Evolutionary conservation across 192 early-diverging fungal species (phyloP).

Genomic region (Coemansia sp.): DNA sequence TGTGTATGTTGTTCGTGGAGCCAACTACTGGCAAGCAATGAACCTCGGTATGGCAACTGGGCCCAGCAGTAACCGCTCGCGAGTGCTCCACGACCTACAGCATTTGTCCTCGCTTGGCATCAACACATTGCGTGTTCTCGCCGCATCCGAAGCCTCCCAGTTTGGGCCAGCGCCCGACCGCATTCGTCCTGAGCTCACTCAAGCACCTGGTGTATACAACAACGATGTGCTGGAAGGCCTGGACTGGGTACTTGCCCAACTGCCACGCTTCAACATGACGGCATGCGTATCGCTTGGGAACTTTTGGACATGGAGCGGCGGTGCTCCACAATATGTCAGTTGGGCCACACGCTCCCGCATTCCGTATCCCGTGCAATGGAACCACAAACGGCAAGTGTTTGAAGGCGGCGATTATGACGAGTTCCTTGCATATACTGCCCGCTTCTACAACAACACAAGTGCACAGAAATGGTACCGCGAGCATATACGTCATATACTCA

Average conservation of each 20-base stretch:
- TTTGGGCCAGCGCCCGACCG: conserved; percentile 57
- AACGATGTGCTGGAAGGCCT: conserved; percentile 60
- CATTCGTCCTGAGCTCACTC: conserved; percentile 62
- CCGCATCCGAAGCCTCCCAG: conserved; percentile 58
- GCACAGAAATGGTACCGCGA: conserved; percentile 50
- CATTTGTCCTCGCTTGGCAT: conserved; percentile 50
- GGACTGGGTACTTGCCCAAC: conserved; percentile 62
- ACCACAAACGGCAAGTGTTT: conserved; percentile 21
- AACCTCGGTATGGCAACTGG: conserved; percentile 58
- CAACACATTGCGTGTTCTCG: conserved; percentile 67
- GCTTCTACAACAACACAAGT: conserved; percentile 52
- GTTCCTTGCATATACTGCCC: conserved; percentile 53
- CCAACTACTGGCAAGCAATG: conserved; percentile 79
- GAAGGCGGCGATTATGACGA: conserved; percentile 32
- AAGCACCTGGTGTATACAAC: conserved; percentile 57
- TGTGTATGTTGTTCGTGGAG: conserved; percentile 51
- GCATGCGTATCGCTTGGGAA: conserved; percentile 60
- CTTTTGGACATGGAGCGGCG: conserved; percentile 76
- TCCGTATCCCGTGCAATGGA: conserved; percentile 60
- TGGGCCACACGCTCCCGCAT: conserved; percentile 59
- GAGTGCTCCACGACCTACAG: conserved; percentile 58
- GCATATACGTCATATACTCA: conserved; percentile 54
- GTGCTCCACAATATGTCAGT: conserved; percentile 61
- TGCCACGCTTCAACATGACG: conserved; percentile 58
- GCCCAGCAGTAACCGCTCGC: conserved; percentile 53